Evolutionary conservation across 495 filamentous ascomycete genomes (phyloP), one percentile per base, ranked within the genome.

Genomic region (Chaetomium tenue): DNA sequence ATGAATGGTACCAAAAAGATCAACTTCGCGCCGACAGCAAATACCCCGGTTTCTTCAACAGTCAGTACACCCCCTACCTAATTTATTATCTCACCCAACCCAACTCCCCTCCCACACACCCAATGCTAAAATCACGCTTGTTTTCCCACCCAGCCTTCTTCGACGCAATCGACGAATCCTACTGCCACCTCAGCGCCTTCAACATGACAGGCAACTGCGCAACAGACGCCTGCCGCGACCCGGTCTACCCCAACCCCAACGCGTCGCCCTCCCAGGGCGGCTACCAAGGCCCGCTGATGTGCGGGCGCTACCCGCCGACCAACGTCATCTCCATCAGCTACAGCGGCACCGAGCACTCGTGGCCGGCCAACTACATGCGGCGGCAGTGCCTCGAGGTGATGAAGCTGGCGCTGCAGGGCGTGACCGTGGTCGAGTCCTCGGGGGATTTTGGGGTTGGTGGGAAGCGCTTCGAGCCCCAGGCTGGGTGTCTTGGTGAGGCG

Each of bases 331-430:
- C 70, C 57, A 77, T 80, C 70, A 75, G 71, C 26, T 80, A 80
- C 69, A 73, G 71, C 48, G 74, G 75, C 18, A 67, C 70, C 18
- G 75, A 80, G 58, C 59, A 67, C 30, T 66, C 71, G n/a, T 73
- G 76, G 28, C 75, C 77, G 0, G 63, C 60, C 11, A 69, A 61
- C 20, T 80, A 79, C 64, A 70, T 77, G 65, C 69, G 70, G 58
- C 71, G 78, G 4, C 76, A 79, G 64, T 79, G 77, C 70, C 63
- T 70, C 42, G 76, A 78, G 76, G 68, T 81, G 68, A 81, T 89
- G 77, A 89, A 90, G 76, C 84, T 89, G 8, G 86, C 82, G 3
- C 76, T 89, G 25, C 83, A 83, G 62, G 88, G 88, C 13, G 78
- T 87, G 9, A 84, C 84, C 0, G 75, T 89, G 22, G 67, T 90